Base-by-base conservation (phyloP, 805 yeast genomes). In the Kregervanrija delftensis region DNA sequence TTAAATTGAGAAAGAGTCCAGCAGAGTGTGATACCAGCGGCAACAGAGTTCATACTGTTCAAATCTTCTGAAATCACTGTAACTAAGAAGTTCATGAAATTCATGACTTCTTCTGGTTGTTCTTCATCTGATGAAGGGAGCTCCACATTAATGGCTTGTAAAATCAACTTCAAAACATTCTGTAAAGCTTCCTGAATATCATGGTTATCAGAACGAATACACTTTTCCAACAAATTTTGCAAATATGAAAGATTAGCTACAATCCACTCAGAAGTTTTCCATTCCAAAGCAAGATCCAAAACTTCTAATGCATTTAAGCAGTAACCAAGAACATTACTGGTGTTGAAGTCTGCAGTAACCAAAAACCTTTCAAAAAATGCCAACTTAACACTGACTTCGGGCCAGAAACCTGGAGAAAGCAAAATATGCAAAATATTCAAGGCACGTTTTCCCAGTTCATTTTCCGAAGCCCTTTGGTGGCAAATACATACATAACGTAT, bases 231-330 rank as follows among this genome's bases (percentile, higher is more conserved):
- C 12, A 93, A 66, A 45, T 75, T 76, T 51, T 85, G 90, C 31
- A 95, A 72, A 32, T 82, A 78, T 1, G 73, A 68, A 34, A 89
- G 63, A 50, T 89, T 85, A 2, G 78, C 75, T 36, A 84, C 66
- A 43, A 93, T 83, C 97, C 97, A 93, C 11, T 72, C 77, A 0
- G 84, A 64, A 2, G 79, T 62, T 63, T 86, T 86, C 74, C 88
- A 86, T 50, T 82, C 86, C 43, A 93, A 68, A 1, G 89, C 88
- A 38, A 89, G 86, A 10, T 83, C 81, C 38, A 93, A 71, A 0
- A 93, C 97, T 60, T 88, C 96, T 41, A 95, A 66, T 0, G 99
- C 96, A 64, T 93, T 95, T 56, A 90, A 69, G 53, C 96, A 86
- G 53, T 85, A 83, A 2, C 89, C 87, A 17, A 88, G 61, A 35